Conservation (phyloP, 1,139 yeast species). For the Geotrichum europaeum region DNA sequence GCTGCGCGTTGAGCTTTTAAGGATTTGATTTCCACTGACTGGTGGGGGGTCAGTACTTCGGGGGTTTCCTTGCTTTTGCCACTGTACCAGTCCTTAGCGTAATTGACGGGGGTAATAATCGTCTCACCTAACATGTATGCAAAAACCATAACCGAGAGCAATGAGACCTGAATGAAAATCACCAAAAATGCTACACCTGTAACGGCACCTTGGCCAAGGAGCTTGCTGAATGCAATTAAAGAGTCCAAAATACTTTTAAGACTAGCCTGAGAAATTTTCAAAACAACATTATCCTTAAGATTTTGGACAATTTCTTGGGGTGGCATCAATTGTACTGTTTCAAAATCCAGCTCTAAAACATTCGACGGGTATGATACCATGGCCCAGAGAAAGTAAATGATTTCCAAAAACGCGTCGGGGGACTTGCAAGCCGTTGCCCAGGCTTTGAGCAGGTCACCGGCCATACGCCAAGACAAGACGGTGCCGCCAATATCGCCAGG, state of each 20-base stretch:
- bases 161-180: constrained; percentile 24
- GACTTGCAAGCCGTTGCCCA: constrained; percentile 7
- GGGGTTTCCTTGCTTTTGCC: background rate
- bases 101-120: constrained; percentile 10
- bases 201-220: constrained; percentile 8
- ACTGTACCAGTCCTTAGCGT: background rate
- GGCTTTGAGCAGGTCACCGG: constrained; percentile 23
- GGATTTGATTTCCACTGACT: background rate
- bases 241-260: background rate
- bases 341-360: constrained; percentile 1
- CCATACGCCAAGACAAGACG: constrained; percentile 30
- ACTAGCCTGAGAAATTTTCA: constrained; percentile 2
- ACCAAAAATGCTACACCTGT: constrained; percentile 23
- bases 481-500: constrained; percentile 25
- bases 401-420: constrained; percentile 2
- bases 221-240: background rate
- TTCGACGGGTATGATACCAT: constrained; percentile 7
- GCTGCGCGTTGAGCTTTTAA: background rate
- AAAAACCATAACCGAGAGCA: constrained; percentile 26
- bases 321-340: constrained; percentile 19
- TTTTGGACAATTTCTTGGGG: constrained; percentile 24
- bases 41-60: background rate
- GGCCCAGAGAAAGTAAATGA: constrained; percentile 4
- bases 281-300: constrained; percentile 14
- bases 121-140: constrained; percentile 30